Conservation (phyloP, 345 rosid genomes). For the Eucalyptus cloeziana region DNA sequence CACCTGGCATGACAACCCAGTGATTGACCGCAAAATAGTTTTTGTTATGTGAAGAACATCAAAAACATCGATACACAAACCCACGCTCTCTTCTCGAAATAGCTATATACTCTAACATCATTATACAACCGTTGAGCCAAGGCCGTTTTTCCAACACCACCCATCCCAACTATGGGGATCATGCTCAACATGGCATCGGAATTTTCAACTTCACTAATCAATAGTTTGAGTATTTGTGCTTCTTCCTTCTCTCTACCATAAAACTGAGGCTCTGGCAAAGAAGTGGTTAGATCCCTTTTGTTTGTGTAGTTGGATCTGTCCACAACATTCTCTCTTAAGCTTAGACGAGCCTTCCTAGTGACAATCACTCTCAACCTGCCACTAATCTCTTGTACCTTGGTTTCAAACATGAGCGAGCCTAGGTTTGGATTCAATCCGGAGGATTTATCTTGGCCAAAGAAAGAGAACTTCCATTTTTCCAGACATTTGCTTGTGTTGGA, state of each 20-base stretch:
- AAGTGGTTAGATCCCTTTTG: not conserved
- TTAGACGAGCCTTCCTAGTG: not conserved
- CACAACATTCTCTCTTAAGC: not conserved
- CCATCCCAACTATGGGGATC: not conserved
- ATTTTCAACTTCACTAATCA: not conserved
- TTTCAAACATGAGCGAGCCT: not conserved
- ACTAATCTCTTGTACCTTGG: not conserved
- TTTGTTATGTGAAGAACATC: not conserved
- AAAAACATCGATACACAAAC: not conserved
- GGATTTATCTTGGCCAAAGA: not conserved
- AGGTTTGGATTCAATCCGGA: fast-evolving
- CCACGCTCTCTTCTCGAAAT: not conserved
- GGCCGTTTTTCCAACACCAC: not conserved
- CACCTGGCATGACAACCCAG: not conserved
- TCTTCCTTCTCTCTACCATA: not conserved
- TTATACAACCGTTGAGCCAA: not conserved
- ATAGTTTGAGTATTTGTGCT: not conserved
- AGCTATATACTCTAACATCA: not conserved
- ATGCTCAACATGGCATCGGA: not conserved
- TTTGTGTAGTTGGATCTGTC: not conserved
- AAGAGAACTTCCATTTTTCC: not conserved
- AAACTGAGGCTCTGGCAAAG: not conserved
- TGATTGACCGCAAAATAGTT: not conserved
- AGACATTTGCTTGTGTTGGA: not conserved
- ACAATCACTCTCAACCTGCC: not conserved